A percentile compares a stretch with the other conserved stretches of the same genome.
phyloP scores from a whole-genome alignment of 176 grass and related monocot genomes.

The Ensete ventricosum region DNA sequence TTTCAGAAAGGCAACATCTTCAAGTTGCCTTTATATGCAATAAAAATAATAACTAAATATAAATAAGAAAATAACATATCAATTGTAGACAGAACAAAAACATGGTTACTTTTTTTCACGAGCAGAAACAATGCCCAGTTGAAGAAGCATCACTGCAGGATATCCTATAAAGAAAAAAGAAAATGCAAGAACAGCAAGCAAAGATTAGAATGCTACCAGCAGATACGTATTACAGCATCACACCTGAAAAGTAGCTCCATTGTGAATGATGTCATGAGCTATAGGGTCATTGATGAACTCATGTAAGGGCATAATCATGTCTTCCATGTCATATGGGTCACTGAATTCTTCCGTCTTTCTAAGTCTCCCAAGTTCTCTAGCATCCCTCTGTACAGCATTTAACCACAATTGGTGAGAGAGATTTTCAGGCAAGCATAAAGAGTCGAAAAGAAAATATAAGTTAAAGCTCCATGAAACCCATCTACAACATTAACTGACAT shows the following conservation, averaged over 20 bases:
- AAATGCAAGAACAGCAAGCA: neutral
- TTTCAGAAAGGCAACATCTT: too few relatives aligned
- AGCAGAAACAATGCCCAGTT: neutral
- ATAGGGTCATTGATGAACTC: slow-evolving; percentile 81
- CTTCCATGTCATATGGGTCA: slow-evolving; percentile 69
- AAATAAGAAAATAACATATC: neutral
- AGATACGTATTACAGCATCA: neutral
- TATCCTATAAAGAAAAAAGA: neutral
- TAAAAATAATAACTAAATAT: neutral
- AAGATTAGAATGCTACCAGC: neutral
- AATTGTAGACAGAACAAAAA: neutral
- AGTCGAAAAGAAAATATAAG: neutral
- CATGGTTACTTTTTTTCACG: neutral
- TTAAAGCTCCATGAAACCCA: neutral
- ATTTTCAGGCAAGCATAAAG: neutral
- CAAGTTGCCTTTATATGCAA: neutral
- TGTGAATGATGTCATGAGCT: slow-evolving; percentile 95
- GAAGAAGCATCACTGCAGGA: too few relatives aligned
- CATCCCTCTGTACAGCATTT: slow-evolving; percentile 53
- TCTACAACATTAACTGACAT: neutral
- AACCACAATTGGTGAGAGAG: slow-evolving; percentile 16
- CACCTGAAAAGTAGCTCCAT: slow-evolving; percentile 96
- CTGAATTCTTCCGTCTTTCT: slow-evolving; percentile 34
- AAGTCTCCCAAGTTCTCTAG: slow-evolving; percentile 31
- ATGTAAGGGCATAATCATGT: slow-evolving; percentile 86